phyloP scores from a whole-genome alignment of 176 grass and related monocot genomes.

The Raddia distichophylla region DNA sequence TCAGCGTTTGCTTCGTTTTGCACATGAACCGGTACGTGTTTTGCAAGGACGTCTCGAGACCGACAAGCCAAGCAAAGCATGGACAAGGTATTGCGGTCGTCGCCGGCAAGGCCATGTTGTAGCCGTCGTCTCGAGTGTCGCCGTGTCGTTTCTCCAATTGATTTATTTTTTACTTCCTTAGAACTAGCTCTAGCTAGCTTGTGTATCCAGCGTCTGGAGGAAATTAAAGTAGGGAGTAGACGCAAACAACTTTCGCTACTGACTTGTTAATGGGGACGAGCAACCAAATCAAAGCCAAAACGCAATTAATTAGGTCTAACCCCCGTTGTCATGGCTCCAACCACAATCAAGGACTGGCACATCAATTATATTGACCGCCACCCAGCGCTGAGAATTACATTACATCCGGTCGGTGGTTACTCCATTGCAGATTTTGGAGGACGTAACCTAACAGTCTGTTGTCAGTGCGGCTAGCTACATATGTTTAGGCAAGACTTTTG shows the following conservation, averaged over 20 bases:
- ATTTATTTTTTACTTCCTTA: too few relatives aligned
- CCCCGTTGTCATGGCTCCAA: neutral
- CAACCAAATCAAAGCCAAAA: slow-evolving; percentile 16
- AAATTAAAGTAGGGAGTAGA: neutral
- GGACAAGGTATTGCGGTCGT: neutral
- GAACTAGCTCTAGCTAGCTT: too few relatives aligned
- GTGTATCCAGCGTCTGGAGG: neutral
- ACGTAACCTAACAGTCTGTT: neutral
- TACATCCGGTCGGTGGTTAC: neutral
- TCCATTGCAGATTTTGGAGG: neutral
- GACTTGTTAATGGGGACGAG: neutral
- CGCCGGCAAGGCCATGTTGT: too few relatives aligned
- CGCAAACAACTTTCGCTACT: neutral
- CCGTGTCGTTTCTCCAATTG: neutral
- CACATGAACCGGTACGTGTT: neutral
- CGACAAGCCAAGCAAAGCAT: neutral
- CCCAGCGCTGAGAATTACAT: neutral
- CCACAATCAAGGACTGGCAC: neutral
- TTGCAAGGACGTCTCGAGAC: neutral
- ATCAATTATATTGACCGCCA: slow-evolving; percentile 15
- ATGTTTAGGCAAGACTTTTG: neutral
- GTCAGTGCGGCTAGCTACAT: neutral
- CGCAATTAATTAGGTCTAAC: slow-evolving; percentile 14
- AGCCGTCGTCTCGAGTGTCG: too few relatives aligned
- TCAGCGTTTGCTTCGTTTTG: neutral